phyloP scores from a whole-genome alignment of 176 grass and related monocot genomes.

The Rhynchospora pubera region DNA sequence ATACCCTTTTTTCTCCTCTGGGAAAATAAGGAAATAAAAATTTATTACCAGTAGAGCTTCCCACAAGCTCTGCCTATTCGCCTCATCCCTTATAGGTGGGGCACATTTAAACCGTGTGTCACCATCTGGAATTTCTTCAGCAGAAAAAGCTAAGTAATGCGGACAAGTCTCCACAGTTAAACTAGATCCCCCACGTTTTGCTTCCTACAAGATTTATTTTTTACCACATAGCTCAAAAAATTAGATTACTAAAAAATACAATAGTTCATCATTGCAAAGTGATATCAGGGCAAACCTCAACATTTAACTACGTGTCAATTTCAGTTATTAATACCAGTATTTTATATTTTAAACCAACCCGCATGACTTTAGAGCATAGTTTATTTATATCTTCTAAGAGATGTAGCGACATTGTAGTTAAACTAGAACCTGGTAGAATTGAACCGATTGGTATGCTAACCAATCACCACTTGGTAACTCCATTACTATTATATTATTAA shows the following conservation, averaged over 20 bases:
- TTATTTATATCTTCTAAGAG: neutral
- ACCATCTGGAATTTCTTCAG: conserved; percentile 75
- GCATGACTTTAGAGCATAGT: neutral
- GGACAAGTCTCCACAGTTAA: conserved; percentile 90
- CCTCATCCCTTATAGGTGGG: conserved; percentile 68
- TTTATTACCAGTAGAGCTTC: conserved; percentile 70
- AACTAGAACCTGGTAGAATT: neutral
- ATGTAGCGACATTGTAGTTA: neutral
- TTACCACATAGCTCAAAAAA: neutral
- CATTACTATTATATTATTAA: neutral
- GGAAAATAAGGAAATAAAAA: neutral
- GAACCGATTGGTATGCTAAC: neutral
- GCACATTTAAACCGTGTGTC: conserved; percentile 95
- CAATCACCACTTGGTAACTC: neutral
- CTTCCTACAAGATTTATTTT: conserved; percentile 40
- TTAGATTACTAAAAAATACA: neutral
- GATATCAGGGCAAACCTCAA: neutral
- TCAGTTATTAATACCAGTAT: neutral
- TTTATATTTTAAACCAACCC: neutral
- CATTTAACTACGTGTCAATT: neutral
- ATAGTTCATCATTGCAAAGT: neutral
- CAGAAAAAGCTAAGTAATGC: conserved; percentile 92
- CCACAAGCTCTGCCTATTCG: conserved; percentile 84
- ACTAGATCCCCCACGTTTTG: conserved; percentile 59
- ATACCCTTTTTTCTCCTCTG: no score